These are phyloP conservation scores for Magnolia changhungtana DNA, from an alignment of 164 flowering plant genomes.

Conservation along the genomic window DNA sequence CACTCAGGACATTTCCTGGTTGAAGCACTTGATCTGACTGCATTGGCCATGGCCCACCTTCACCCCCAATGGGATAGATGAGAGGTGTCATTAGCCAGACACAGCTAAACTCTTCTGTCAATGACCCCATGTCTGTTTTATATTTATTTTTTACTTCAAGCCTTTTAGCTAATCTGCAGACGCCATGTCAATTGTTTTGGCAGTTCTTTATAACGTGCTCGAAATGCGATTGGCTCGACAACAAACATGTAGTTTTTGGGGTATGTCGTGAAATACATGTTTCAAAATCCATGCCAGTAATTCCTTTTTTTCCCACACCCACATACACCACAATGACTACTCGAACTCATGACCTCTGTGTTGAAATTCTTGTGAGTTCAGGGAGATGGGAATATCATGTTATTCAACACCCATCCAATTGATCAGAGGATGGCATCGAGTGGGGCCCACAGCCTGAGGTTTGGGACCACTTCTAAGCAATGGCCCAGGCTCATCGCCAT, in stretches of 20 bases:
- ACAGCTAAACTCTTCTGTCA: neutral
- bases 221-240: constrained; percentile 97
- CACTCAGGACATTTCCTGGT: too few species aligned
- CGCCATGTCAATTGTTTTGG: constrained; percentile 9
- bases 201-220: constrained; percentile 47
- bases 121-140: neutral
- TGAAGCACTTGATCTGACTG: neutral
- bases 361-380: too few species aligned
- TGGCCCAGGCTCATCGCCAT: neutral
- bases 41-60: neutral
- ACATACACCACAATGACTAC: too few species aligned
- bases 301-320: too few species aligned
- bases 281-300: too few species aligned
- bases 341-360: too few species aligned
- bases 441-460: neutral
- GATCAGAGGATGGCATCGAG: neutral
- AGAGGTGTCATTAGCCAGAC: neutral
- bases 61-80: neutral
- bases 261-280: constrained; percentile 34
- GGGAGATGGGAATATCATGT: neutral
- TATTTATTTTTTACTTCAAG: neutral
- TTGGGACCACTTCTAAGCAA: neutral
- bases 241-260: constrained; percentile 99
- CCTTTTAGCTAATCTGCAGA: neutral
- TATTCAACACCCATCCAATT: neutral